Evolutionary conservation across 495 filamentous ascomycete species (phyloP), one percentile per base, ranked within the genome.

Genomic region (Lichenothelia convexa): DNA sequence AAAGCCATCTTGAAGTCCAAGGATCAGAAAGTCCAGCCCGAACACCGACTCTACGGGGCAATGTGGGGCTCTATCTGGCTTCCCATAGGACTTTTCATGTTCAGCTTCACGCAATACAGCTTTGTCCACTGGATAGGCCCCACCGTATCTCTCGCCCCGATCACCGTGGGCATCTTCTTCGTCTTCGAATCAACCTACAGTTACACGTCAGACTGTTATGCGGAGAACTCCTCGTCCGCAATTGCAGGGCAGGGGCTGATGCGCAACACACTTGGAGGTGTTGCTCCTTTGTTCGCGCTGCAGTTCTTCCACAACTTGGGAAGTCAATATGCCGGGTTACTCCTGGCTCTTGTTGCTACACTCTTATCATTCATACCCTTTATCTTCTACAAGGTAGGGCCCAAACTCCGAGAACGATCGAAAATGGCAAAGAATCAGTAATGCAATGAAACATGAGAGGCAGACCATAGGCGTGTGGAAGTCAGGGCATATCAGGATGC

Each of bases 331-430:
- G 60, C 62, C 2, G 62, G 62, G 13, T 37, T 63, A 26, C 47
- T 65, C 11, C 22, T 65, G 45, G 50, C 59, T 3, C 30, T 64
- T 2, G 43, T 60, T 7, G 62, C 53, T 1, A 60, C 58, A 4
- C 16, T 57, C 0, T 40, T 65, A 36, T 58, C 55, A 4, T 45
- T 63, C 5, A 61, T 62, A 30, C 62, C 62, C 0, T 64, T 56
- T 40, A 31, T 67, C 4, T 42, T 45, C 34, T 41, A 52, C 42
- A 62, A 53, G 36, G 64, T 41, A 22, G 64, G 64, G 4, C 55
- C 56, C 15, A 38, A 42, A 21, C 47, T 68, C 19, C 45, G 64
- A 9, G 46, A 47, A 12, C 50, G 58, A 5, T 55, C 32, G 15
- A 45, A 27, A 26, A 22, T 40, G 3, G 41, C 41, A n/a, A 35